These are phyloP conservation scores for Calocybe gambosa DNA, from an alignment of 1,284 basidiomycete genomes.

Conservation along the genomic window DNA sequence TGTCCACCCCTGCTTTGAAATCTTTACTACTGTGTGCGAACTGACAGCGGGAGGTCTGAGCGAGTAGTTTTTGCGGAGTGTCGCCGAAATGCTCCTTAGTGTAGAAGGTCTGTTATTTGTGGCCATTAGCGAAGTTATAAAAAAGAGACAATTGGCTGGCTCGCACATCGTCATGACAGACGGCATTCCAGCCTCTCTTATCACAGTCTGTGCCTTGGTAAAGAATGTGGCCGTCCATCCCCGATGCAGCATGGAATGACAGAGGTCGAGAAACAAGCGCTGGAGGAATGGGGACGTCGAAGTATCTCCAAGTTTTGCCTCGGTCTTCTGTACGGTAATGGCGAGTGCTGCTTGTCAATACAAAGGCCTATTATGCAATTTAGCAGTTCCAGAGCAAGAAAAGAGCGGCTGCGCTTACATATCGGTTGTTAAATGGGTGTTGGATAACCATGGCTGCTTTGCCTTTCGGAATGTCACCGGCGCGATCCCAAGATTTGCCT, in stretches of 20 bases:
- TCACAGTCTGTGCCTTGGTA: slow-evolving; percentile 79
- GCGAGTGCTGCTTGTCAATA: slow-evolving; percentile 60
- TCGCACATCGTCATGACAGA: slow-evolving; percentile 74
- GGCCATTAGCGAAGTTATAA: slow-evolving; percentile 8
- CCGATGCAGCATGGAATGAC: slow-evolving; percentile 74
- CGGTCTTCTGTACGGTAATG: slow-evolving; percentile 86
- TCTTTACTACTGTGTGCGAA: slow-evolving; percentile 82
- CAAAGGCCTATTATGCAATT: slow-evolving; percentile 61
- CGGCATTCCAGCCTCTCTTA: slow-evolving; percentile 48
- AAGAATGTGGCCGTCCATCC: slow-evolving; percentile 71
- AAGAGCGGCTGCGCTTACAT: slow-evolving; percentile 39
- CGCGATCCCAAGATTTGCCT: slow-evolving; percentile 74
- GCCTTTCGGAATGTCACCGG: slow-evolving; percentile 58
- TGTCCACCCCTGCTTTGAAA: slow-evolving; percentile 68
- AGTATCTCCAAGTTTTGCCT: slow-evolving; percentile 80
- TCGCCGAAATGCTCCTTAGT: slow-evolving; percentile 77
- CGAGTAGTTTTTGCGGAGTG: slow-evolving; percentile 51
- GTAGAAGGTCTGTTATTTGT: slow-evolving; percentile 65
- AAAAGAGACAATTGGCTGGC: background rate
- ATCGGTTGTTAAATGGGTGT: slow-evolving; percentile 80
- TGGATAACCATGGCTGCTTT: slow-evolving; percentile 72
- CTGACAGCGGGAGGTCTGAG: slow-evolving; percentile 70
- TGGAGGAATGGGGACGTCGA: slow-evolving; percentile 61
- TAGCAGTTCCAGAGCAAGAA: background rate
- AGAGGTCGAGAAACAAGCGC: slow-evolving; percentile 61